A percentile compares a stretch with the other conserved stretches of the same genome.
Evolutionary conservation across 768 basidiomycete species (phyloP).

Genomic region (Hortiboletus flavorubellus): DNA sequence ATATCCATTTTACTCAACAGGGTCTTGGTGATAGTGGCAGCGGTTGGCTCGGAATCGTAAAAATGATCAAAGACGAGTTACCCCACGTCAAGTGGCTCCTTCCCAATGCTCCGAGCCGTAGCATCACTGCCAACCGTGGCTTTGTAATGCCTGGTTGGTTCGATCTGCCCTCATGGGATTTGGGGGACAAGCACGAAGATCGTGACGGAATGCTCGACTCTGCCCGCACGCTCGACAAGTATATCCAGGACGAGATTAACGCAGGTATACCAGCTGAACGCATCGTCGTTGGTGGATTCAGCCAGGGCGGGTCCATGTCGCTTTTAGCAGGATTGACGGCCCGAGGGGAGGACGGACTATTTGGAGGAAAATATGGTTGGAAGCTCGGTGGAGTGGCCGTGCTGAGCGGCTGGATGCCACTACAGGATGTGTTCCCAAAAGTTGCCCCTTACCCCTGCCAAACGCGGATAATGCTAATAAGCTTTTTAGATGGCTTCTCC

Average conservation of each 20-base stretch:
- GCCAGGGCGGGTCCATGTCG: slow-evolving; percentile 79
- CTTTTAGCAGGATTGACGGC: slow-evolving; percentile 63
- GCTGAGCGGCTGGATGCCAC: slow-evolving; percentile 78
- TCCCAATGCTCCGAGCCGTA: slow-evolving; percentile 32
- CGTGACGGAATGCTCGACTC: slow-evolving; percentile 55
- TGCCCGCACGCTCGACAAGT: slow-evolving; percentile 53
- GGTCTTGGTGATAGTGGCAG: slow-evolving; percentile 72
- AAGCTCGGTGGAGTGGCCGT: slow-evolving; percentile 70
- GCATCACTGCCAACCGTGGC: slow-evolving; percentile 76
- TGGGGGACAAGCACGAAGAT: slow-evolving; percentile 60
- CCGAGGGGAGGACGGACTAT: slow-evolving; percentile 24
- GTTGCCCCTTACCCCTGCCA: slow-evolving; percentile 38
- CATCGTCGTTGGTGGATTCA: slow-evolving; percentile 87
- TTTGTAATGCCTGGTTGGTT: slow-evolving; percentile 78
- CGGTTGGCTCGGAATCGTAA: slow-evolving; percentile 77
- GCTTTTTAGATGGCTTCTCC: slow-evolving; percentile 54
- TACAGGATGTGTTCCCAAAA: slow-evolving; percentile 60
- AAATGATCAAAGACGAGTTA: slow-evolving; percentile 57
- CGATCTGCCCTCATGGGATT: slow-evolving; percentile 67
- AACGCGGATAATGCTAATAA: slow-evolving; percentile 1
- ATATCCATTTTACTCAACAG: slow-evolving; percentile 33
- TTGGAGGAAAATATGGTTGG: slow-evolving; percentile 39
- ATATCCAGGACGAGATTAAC: slow-evolving; percentile 74
- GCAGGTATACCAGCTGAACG: slow-evolving; percentile 63
- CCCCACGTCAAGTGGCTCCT: slow-evolving; percentile 87